phyloP scores from a whole-genome alignment of 805 yeast genomes.

The Suhomyces prunicola region DNA sequence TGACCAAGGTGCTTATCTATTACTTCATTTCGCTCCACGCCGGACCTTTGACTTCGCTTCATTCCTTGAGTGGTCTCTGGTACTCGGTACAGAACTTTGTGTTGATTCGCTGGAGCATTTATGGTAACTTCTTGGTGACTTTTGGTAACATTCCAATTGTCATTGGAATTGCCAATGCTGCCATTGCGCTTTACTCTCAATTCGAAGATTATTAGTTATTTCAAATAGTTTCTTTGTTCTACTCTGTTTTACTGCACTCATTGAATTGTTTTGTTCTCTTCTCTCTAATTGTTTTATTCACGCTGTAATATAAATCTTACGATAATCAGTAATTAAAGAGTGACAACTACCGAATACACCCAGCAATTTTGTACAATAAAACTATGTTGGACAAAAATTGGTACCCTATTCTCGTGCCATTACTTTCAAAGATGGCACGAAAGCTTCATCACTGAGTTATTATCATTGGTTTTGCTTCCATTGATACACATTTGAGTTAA shows the following conservation, averaged over 20 bases:
- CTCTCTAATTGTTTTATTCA: not conserved
- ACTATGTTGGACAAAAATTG: too few species aligned
- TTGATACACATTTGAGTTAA: too few species aligned
- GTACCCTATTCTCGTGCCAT: too few species aligned
- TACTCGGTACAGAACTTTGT: conserved; percentile 28
- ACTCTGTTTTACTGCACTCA: not conserved
- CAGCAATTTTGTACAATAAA: not conserved
- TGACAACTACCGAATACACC: not conserved
- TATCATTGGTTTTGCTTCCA: too few species aligned
- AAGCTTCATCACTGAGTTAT: too few species aligned
- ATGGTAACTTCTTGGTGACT: conserved; percentile 30
- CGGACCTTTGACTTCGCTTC: conserved; percentile 28
- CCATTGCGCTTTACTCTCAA: conserved; percentile 51
- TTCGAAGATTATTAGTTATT: conserved; percentile 37
- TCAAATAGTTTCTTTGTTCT: not conserved
- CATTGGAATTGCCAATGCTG: conserved; percentile 44
- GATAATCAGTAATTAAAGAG: not conserved
- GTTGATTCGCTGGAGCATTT: conserved; percentile 35
- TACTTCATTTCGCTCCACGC: conserved; percentile 34
- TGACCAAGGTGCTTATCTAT: conserved; percentile 44
- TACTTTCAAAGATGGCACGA: not conserved
- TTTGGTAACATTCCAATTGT: conserved; percentile 50
- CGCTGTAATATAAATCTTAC: conserved; percentile 4
- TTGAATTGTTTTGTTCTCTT: not conserved
- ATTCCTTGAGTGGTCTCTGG: conserved; percentile 22